Base-by-base conservation (phyloP, 2,329 filamentous ascomycete genomes). In the Colletotrichum higginsianum region DNA sequence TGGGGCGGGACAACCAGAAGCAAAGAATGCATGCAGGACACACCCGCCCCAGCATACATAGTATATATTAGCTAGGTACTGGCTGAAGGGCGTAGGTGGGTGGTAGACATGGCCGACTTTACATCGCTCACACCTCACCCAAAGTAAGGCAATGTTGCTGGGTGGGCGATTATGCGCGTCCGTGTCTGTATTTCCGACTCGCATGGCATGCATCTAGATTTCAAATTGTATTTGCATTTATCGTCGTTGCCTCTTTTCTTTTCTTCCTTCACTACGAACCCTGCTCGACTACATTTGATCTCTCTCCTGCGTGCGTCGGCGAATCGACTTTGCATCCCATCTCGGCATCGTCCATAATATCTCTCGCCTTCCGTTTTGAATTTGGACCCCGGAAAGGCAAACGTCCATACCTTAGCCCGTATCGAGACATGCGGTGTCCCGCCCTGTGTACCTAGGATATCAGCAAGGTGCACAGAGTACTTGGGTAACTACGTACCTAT, bases 171-270 rank as follows among this genome's bases (percentile, higher is more conserved):
- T n/a, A 30, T 46, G 21, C 42, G 38, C 21, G 16, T 55, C 49
- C 61, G 61, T 35, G 49, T 53, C 61, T 63, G 49, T 40, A 55
- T 13, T 35, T 55, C 26, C 38, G 46, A 38, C 61, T 63, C 55
- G 23, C 61, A 44, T 58, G 21, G 35, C 55, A 53, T 55, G 49
- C 38, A 30, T 23, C 49, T 35, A 7, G 21, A 26, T 62, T 62
- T 52, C 60, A 62, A 63, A 53, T 46, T 40, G 21, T 52, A 53
- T 63, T 63, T 53, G 49, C 38, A 21, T 55, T 63, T 44, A 6
- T 44, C 49, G 21, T 21, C 7, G 46, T 35, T 50, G 56, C 35
- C 56, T n/a, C 38, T 26, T 44, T 44, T 42, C 58, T 35, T 38
- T 58, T 42, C 30, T n/a, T 42, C 15, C 9, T 49, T 35, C 21